These are phyloP conservation scores for Cyclanthera cordifolia DNA, from an alignment of 306 rosid genomes.

Conservation along the genomic window DNA sequence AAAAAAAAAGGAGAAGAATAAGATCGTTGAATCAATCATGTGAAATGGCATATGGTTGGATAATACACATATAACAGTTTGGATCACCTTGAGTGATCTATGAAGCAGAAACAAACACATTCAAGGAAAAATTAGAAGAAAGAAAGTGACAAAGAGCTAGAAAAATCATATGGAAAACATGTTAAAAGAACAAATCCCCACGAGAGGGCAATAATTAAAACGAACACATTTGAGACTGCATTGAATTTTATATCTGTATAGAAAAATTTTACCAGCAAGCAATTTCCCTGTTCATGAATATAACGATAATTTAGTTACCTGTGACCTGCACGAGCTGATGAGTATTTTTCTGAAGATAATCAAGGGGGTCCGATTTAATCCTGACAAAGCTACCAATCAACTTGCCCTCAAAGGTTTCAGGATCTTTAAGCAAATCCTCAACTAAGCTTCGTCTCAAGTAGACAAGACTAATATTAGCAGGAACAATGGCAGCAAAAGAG, in stretches of 20 bases:
- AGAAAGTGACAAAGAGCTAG: not conserved
- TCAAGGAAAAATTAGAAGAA: not conserved
- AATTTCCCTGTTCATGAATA: too few species aligned
- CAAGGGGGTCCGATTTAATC: slow-evolving; percentile 62
- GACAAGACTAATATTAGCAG: slow-evolving; percentile 56
- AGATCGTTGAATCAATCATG: not conserved
- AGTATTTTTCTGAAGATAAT: slow-evolving; percentile 67
- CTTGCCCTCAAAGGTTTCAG: slow-evolving; percentile 43
- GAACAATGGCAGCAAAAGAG: slow-evolving; percentile 53
- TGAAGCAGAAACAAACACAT: not conserved
- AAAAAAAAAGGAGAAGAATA: not conserved
- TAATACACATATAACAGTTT: not conserved
- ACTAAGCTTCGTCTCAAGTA: slow-evolving; percentile 53
- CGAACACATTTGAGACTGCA: not conserved
- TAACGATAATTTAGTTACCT: slow-evolving; percentile 22
- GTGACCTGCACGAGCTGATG: slow-evolving; percentile 66
- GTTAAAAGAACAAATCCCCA: not conserved
- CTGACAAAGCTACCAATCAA: slow-evolving; percentile 67
- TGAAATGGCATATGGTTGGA: slow-evolving; percentile 1
- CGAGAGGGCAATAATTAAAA: not conserved
- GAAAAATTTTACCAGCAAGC: not conserved
- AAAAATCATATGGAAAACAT: not conserved
- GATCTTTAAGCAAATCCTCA: slow-evolving; percentile 42
- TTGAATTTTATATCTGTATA: not conserved
- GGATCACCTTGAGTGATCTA: not conserved